phyloP scores from a whole-genome alignment of 2,329 filamentous ascomycete genomes.

The Verticillium tricorpus region DNA sequence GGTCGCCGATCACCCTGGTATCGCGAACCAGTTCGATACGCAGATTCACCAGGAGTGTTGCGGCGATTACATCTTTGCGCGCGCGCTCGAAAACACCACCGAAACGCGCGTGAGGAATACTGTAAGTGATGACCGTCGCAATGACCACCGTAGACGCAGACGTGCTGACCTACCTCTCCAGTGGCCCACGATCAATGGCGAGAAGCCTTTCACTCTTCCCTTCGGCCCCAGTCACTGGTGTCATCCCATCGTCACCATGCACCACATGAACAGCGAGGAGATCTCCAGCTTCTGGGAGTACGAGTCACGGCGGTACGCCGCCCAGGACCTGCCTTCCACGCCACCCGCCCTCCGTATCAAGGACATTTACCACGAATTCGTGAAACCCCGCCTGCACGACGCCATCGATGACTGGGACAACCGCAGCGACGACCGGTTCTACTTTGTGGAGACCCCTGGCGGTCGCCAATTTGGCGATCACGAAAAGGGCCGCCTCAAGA shows the following conservation, averaged over 20 bases:
- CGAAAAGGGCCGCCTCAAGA: conserved; percentile 26
- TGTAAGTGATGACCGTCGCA: conserved; percentile 27
- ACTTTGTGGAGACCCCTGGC: conserved; percentile 27
- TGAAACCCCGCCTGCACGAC: conserved; percentile 32
- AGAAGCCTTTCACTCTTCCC: conserved; percentile 47
- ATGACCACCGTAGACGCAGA: neutral
- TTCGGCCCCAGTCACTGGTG: conserved; percentile 48
- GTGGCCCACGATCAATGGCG: conserved; percentile 52
- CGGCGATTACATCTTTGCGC: conserved; percentile 45
- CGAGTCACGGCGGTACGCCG: conserved; percentile 34
- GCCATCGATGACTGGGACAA: conserved; percentile 50
- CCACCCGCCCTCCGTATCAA: conserved; percentile 34
- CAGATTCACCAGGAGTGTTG: conserved; percentile 38
- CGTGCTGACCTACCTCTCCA: conserved; percentile 17
- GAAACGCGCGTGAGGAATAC: conserved; percentile 34
- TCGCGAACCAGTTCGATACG: conserved; percentile 43
- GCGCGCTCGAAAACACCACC: conserved; percentile 40
- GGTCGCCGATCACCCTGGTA: conserved; percentile 34
- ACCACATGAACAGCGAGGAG: conserved; percentile 47
- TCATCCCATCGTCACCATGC: conserved; percentile 52
- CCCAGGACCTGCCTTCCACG: conserved; percentile 8
- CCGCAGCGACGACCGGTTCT: conserved; percentile 37
- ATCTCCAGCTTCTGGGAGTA: conserved; percentile 46
- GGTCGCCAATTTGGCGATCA: conserved; percentile 22
- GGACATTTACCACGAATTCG: conserved; percentile 43